Base-by-base conservation (phyloP, 345 rosid genomes). In the Geranium brycei region DNA sequence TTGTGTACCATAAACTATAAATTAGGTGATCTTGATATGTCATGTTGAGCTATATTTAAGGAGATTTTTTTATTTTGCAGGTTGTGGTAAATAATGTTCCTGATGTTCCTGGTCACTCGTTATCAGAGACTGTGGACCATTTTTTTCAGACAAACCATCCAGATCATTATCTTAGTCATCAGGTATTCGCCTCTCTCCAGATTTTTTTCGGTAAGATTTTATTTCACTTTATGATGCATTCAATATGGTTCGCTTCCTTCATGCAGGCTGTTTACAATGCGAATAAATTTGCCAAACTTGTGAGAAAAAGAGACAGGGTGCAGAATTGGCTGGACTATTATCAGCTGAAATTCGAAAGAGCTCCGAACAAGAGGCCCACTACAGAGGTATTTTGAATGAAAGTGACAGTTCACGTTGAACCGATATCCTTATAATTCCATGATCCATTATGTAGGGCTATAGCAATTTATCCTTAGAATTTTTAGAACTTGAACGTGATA, bases 1-100 rank as follows among this genome's bases (percentile, higher is more conserved):
- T 23, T 23, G 28, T 23, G 28, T 23, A 23, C 28, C 28, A 23
- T 23, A 23, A 23, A 23, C 28, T 23, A 2, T 23, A 23, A 23
- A 23, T 23, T 35, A 35, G 5, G 41, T 35, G 10, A 4, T 35
- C 10, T 35, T 1, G 41, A 35, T 35, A 4, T 35, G 4, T 4
- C 7, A 35, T 35, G 41, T 35, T 35, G 41, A 35, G 41, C 41
- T 35, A 35, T 35, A 35, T 7, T 4, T 35, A 4, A 35, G 41
- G 41, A 35, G 10, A 57, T 18, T 64, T 51, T 57, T 56, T 19
- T 19, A 30, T 66, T 71, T 62, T 71, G 71, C 85, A 93, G 99
- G 99, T 93, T 62, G 95, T 84, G 51, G 91, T 88, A 57, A 86
- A 89, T 80, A 93, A 93, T 47, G 85, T 90, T 65, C 96, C 96